These are phyloP conservation scores for Aspergillus niger DNA, from an alignment of 2,329 filamentous ascomycete genomes.

Conservation along the genomic window DNA sequence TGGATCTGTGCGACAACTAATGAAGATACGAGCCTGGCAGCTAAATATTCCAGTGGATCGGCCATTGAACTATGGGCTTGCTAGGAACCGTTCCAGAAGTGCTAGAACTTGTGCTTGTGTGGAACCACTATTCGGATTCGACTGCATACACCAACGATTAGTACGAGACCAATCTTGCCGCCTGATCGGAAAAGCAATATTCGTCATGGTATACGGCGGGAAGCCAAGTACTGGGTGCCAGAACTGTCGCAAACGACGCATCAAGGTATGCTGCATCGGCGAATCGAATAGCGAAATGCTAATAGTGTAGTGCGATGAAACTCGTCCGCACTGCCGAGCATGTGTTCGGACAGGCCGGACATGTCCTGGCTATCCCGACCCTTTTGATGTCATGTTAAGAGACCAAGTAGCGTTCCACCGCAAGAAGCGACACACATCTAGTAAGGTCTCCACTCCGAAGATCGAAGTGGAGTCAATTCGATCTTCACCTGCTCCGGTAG, in stretches of 20 bases:
- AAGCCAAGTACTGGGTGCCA: conserved; percentile 32
- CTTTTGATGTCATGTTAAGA: conserved; percentile 32
- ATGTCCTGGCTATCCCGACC: conserved; percentile 33
- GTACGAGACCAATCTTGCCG: background rate
- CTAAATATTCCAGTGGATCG: background rate
- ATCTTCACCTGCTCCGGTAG: background rate
- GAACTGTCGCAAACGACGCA: conserved; percentile 32
- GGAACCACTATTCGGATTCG: background rate
- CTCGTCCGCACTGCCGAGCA: conserved; percentile 31
- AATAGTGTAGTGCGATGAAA: conserved; percentile 31
- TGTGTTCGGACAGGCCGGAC: conserved; percentile 30
- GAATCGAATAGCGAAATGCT: background rate
- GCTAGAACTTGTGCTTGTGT: background rate
- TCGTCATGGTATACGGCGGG: conserved; percentile 30
- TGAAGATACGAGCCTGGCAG: background rate
- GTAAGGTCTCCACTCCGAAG: background rate
- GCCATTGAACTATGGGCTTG: background rate
- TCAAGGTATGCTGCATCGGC: conserved; percentile 26
- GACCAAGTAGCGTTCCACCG: conserved; percentile 26
- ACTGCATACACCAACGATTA: background rate
- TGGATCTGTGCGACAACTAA: background rate
- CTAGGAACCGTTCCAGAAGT: background rate
- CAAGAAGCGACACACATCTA: conserved; percentile 13
- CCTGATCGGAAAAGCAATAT: background rate
- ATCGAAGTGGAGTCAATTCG: background rate